Percentiles rank a stretch among this genome's conserved stretches.
These are phyloP conservation scores for Rhizoclosmatium sp. DNA, from an alignment of 192 early-diverging fungal species.

Conservation along the genomic window DNA sequence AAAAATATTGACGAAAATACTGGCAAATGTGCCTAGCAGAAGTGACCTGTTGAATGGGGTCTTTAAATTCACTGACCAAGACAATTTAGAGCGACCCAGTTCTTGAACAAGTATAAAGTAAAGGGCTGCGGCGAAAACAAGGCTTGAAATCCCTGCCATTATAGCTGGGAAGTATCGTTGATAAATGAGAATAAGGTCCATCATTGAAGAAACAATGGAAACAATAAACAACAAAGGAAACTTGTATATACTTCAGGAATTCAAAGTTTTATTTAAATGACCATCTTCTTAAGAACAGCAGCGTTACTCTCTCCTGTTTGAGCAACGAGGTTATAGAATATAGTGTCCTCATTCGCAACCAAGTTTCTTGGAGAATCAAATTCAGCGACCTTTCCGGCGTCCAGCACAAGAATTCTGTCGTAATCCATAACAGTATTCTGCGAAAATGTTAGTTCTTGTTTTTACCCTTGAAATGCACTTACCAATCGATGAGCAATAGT, in stretches of 20 bases:
- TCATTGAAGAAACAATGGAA: too few species aligned
- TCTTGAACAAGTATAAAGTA: too few species aligned
- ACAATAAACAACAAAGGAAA: too few species aligned
- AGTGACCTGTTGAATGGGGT: background rate
- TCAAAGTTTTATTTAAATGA: too few species aligned
- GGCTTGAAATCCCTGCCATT: too few species aligned
- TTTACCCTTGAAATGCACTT: too few species aligned
- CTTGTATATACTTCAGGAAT: too few species aligned
- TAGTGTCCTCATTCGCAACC: slow-evolving; percentile 33
- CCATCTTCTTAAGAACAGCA: slow-evolving; percentile 31
- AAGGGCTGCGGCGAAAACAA: too few species aligned
- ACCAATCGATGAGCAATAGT: slow-evolving; percentile 55
- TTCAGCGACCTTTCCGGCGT: slow-evolving; percentile 73
- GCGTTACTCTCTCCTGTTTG: slow-evolving; percentile 55
- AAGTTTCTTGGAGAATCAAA: slow-evolving; percentile 55
- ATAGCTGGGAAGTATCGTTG: too few species aligned
- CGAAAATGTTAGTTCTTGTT: too few species aligned
- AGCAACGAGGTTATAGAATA: slow-evolving; percentile 51
- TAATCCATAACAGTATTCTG: slow-evolving; percentile 54
- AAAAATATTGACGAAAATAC: background rate
- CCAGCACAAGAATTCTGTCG: slow-evolving; percentile 75
- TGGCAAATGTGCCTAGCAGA: background rate
- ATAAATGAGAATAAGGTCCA: too few species aligned
- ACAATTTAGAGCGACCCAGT: too few species aligned
- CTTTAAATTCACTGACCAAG: background rate